These are phyloP conservation scores for Trichoderma oligosporum DNA, from an alignment of 2,329 filamentous ascomycete genomes.

Conservation along the genomic window DNA sequence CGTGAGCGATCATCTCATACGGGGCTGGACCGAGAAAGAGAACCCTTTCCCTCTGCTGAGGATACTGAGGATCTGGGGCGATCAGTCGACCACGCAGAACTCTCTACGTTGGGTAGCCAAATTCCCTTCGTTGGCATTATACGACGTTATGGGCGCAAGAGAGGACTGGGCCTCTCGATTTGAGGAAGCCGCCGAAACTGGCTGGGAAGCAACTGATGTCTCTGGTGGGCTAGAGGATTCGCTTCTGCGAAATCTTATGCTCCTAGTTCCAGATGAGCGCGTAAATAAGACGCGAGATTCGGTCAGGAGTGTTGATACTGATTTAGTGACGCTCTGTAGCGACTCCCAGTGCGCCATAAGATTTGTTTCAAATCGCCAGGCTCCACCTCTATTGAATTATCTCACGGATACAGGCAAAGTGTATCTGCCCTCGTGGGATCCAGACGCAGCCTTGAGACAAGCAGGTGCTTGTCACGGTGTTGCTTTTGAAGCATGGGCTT, in stretches of 20 bases:
- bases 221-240: conserved; percentile 31
- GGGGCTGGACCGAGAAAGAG: conserved; percentile 42
- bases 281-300: conserved; percentile 27
- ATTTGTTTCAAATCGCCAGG: conserved; percentile 31
- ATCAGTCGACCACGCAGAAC: conserved; percentile 36
- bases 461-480: conserved; percentile 33
- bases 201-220: conserved; percentile 35
- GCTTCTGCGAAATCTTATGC: conserved; percentile 35
- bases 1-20: conserved; percentile 44
- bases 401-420: conserved; percentile 34
- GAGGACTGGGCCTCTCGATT: conserved; percentile 36
- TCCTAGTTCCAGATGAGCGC: conserved; percentile 31
- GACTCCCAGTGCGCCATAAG: conserved; percentile 34
- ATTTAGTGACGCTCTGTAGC: conserved; percentile 33
- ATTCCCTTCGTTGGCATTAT: conserved; percentile 45
- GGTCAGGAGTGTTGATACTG: conserved; percentile 34
- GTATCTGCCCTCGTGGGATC: conserved; percentile 31
- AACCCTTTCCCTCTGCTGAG: conserved; percentile 46
- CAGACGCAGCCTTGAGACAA: conserved; percentile 29
- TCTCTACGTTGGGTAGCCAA: conserved; percentile 40
- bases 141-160: conserved; percentile 39
- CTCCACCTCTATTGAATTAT: conserved; percentile 34
- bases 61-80: conserved; percentile 45
- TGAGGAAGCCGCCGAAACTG: conserved; percentile 27
- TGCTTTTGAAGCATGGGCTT: conserved; percentile 40